These are phyloP conservation scores for Pulveroboletus sp. DNA, from an alignment of 768 basidiomycete species.

Conservation along the genomic window DNA sequence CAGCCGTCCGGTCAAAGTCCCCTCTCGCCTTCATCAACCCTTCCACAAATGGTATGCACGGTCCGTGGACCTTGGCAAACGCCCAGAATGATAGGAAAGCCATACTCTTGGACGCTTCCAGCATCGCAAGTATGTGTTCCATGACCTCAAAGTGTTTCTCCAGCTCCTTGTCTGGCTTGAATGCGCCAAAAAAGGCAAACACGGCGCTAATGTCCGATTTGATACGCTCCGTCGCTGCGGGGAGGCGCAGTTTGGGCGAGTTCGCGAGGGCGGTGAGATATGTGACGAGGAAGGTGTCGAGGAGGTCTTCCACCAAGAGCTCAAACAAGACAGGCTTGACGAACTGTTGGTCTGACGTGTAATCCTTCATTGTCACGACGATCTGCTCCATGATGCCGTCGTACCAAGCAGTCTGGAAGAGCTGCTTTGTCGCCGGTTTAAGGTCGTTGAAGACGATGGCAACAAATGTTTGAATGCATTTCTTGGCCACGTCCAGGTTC, in stretches of 20 bases:
- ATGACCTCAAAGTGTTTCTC: slow-evolving; percentile 83
- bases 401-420: slow-evolving; percentile 90
- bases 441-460: slow-evolving; percentile 95
- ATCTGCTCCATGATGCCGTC: slow-evolving; percentile 85
- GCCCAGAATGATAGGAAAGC: slow-evolving; percentile 91
- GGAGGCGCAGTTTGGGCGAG: slow-evolving; percentile 83
- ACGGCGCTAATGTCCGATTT: slow-evolving; percentile 75
- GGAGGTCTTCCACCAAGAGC: slow-evolving; percentile 86
- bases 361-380: slow-evolving; percentile 93
- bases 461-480: slow-evolving; percentile 92
- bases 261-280: slow-evolving; percentile 88
- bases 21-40: slow-evolving; percentile 84
- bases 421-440: slow-evolving; percentile 76
- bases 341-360: slow-evolving; percentile 90
- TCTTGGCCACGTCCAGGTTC: slow-evolving; percentile 96
- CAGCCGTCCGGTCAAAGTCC: slow-evolving; percentile 86
- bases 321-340: slow-evolving; percentile 91
- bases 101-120: slow-evolving; percentile 86
- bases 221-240: slow-evolving; percentile 80
- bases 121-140: slow-evolving; percentile 75
- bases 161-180: slow-evolving; percentile 77
- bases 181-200: slow-evolving; percentile 76
- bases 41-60: slow-evolving; percentile 90
- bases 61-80: slow-evolving; percentile 92
- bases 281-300: slow-evolving; percentile 85